A percentile compares a stretch with the other conserved stretches of the same genome.
These are phyloP conservation scores for Neurospora hispaniola DNA, from an alignment of 495 filamentous ascomycete species.

Conservation along the genomic window DNA sequence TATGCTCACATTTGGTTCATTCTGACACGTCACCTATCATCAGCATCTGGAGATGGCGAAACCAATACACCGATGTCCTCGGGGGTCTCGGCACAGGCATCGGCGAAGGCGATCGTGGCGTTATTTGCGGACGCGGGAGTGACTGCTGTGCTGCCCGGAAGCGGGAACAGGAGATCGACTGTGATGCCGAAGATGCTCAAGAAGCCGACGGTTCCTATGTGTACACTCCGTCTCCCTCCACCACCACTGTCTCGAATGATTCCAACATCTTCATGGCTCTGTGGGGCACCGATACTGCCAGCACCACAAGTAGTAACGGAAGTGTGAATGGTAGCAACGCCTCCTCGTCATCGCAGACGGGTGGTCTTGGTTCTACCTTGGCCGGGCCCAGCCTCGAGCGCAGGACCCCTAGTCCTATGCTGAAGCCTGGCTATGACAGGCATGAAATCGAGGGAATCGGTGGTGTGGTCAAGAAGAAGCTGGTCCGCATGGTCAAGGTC, in stretches of 20 bases:
- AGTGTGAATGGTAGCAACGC: conserved; percentile 1
- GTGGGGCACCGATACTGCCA: conserved; percentile 5
- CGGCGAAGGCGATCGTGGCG: conserved; percentile 76
- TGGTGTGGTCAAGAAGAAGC: conserved; percentile 71
- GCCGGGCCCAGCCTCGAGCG: conserved; percentile 10
- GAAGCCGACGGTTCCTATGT: conserved; percentile 15
- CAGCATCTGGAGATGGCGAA: conserved; percentile 81
- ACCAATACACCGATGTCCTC: conserved; percentile 67
- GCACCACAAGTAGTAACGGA: neutral
- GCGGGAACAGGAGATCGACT: conserved; percentile 72
- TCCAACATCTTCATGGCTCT: neutral
- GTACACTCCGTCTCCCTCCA: neutral
- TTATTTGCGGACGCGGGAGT: conserved; percentile 65
- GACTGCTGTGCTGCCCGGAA: conserved; percentile 60
- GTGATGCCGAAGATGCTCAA: conserved; percentile 53
- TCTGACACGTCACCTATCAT: neutral
- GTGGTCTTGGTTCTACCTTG: neutral
- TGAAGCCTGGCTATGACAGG: conserved; percentile 57
- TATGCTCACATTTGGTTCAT: too few relatives aligned
- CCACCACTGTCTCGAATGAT: neutral
- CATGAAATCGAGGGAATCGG: conserved; percentile 86
- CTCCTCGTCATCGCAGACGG: neutral
- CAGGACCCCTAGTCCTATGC: conserved; percentile 30
- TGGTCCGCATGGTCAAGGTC: conserved; percentile 62
- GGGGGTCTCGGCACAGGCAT: conserved; percentile 79